A percentile compares a stretch with the other conserved stretches of the same genome.
Conservation (phyloP, 305 asterid species). For the Fraxinus platypoda region DNA sequence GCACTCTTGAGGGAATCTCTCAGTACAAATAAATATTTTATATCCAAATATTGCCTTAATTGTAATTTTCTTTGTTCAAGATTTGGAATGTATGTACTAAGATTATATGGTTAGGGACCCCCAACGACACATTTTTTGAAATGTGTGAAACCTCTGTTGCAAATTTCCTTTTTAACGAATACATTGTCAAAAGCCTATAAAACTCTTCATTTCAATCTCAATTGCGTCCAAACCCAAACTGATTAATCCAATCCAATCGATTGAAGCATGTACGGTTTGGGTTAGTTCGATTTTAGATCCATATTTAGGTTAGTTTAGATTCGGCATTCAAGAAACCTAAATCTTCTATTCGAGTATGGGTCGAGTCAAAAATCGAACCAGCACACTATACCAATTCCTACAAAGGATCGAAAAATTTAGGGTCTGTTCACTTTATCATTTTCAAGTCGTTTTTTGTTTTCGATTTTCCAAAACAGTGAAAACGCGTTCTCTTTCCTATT, state of each 20-base stretch:
- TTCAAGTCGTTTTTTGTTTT: too few species aligned
- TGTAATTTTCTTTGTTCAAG: not conserved
- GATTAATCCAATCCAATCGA: too few species aligned
- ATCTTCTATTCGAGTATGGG: not conserved
- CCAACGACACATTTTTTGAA: too few species aligned
- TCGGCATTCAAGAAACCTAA: too few species aligned
- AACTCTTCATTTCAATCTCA: too few species aligned
- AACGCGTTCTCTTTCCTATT: too few species aligned
- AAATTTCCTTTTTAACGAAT: not conserved
- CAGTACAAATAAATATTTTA: too few species aligned
- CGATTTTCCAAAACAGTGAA: too few species aligned
- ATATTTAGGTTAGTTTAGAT: not conserved
- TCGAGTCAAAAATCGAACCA: too few species aligned
- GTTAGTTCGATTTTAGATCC: not conserved
- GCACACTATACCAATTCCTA: not conserved
- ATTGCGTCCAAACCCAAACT: not conserved
- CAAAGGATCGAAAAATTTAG: not conserved
- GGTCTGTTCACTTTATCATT: too few species aligned
- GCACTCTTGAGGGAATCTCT: not conserved
- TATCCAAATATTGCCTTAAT: not conserved
- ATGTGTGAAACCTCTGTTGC: not conserved
- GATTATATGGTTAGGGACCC: too few species aligned
- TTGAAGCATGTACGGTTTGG: not conserved
- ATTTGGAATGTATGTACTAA: not conserved
- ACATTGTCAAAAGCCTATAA: not conserved